Conservation (phyloP, 306 rosid species). For the Fagus sylvatica region DNA sequence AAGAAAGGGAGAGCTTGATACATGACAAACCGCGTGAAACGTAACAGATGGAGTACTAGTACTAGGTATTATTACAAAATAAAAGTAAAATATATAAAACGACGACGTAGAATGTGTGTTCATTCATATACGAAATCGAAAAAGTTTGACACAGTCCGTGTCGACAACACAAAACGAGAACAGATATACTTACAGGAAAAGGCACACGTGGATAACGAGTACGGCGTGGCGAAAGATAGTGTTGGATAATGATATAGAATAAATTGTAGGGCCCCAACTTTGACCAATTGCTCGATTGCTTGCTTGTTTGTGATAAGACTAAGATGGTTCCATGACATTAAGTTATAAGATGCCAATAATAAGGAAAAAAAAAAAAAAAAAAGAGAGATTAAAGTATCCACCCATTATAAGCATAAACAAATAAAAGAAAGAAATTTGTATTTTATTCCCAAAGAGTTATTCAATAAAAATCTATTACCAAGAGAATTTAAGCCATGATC, state of each 20-base stretch:
- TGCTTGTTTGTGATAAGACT: not conserved
- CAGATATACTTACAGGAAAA: not conserved
- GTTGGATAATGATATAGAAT: not conserved
- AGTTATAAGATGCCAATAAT: too few species aligned
- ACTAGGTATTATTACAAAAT: not conserved
- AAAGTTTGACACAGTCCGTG: not conserved
- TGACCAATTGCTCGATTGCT: conserved; percentile 3
- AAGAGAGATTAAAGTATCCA: too few species aligned
- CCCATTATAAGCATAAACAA: too few species aligned
- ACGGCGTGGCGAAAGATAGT: too few species aligned
- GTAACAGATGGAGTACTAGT: conserved; percentile 1
- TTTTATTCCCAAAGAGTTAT: too few species aligned
- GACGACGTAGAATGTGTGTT: conserved; percentile 24
- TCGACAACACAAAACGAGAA: not conserved
- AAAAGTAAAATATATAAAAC: conserved; percentile 1
- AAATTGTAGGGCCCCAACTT: not conserved
- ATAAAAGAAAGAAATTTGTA: too few species aligned
- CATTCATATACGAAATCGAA: not conserved
- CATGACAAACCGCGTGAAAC: conserved; percentile 32
- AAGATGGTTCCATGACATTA: not conserved
- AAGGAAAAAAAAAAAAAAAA: too few species aligned
- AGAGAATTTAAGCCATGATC: too few species aligned
- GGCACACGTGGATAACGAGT: conserved; percentile 8
- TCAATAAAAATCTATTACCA: too few species aligned
- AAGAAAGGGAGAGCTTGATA: conserved; percentile 7